phyloP scores from a whole-genome alignment of 116 monocot species.

The Dioscorea cayenensis region DNA sequence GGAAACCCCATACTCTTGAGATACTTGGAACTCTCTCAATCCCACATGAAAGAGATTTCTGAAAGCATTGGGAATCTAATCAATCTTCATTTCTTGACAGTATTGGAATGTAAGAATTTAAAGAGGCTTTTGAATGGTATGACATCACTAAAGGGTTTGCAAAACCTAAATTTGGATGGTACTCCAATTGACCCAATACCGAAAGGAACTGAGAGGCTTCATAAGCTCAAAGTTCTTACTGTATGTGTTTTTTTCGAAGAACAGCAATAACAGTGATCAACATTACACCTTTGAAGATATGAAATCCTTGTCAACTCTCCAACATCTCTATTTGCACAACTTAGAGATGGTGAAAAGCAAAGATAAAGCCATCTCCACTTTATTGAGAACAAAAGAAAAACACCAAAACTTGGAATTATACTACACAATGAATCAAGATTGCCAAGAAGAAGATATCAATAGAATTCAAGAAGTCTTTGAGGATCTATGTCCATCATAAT shows the following conservation, averaged over 20 bases:
- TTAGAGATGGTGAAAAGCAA: conserved; percentile 18
- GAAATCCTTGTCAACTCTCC: conserved; percentile 12
- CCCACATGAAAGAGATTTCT: conserved; percentile 22
- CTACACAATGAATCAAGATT: conserved; percentile 1
- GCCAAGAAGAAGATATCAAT: neutral
- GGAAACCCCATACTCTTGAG: conserved; percentile 29
- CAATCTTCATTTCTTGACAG: conserved; percentile 18
- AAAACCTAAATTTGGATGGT: conserved; percentile 10
- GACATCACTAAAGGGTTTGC: conserved; percentile 13
- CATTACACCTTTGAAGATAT: conserved; percentile 22
- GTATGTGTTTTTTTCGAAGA: neutral
- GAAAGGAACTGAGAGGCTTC: conserved; percentile 13
- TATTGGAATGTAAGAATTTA: conserved; percentile 17
- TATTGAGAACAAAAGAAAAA: conserved; percentile 8
- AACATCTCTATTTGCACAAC: conserved; percentile 10
- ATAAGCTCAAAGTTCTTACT: conserved; percentile 11
- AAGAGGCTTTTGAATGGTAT: conserved; percentile 15
- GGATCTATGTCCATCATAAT: conserved; percentile 28
- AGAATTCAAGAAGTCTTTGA: conserved; percentile 19
- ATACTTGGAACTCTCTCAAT: conserved; percentile 16
- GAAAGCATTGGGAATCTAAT: conserved; percentile 23
- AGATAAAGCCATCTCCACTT: conserved; percentile 12
- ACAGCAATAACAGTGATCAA: neutral
- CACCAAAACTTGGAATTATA: conserved; percentile 15
- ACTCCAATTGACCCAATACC: conserved; percentile 18